Conservation (phyloP, 768 basidiomycete species). For the Grammothele lineata region DNA sequence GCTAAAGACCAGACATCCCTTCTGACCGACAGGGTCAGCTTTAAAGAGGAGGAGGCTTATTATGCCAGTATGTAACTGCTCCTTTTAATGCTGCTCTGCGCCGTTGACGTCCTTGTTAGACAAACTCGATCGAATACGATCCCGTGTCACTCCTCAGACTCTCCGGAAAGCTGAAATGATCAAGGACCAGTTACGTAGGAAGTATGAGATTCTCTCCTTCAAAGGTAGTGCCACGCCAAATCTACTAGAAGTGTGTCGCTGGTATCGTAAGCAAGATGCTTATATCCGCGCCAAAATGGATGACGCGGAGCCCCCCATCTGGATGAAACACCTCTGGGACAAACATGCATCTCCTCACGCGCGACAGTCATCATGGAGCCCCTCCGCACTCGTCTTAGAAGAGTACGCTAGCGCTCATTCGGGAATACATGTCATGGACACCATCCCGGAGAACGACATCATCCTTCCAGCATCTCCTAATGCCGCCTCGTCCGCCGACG, state of each 20-base stretch:
- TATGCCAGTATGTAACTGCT: conserved; percentile 47
- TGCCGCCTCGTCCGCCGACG: conserved; percentile 13
- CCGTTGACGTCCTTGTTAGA: too few species aligned
- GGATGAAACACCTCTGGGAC: conserved; percentile 64
- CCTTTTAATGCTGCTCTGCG: too few species aligned
- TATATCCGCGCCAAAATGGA: conserved; percentile 51
- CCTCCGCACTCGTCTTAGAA: conserved; percentile 68
- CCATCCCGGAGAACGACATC: conserved; percentile 41
- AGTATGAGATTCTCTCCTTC: conserved; percentile 53
- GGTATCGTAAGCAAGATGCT: conserved; percentile 52
- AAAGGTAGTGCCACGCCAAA: conserved; percentile 34
- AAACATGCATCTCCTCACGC: conserved; percentile 37
- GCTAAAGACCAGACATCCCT: conserved; percentile 51
- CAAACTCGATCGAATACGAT: conserved; percentile 52
- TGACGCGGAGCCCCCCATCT: conserved; percentile 64
- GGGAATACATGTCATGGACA: conserved; percentile 33
- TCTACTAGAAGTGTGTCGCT: conserved; percentile 48
- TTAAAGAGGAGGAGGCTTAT: conserved; percentile 57
- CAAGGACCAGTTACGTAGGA: conserved; percentile 58
- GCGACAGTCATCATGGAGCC: conserved; percentile 37
- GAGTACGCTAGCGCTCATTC: conserved; percentile 50
- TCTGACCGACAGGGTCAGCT: conserved; percentile 37
- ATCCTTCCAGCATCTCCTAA: conserved; percentile 10
- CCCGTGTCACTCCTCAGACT: conserved; percentile 47
- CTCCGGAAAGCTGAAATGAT: conserved; percentile 61